Evolutionary conservation across 371 early-diverging fungal species (phyloP), one percentile per base, ranked within the genome.

Genomic region (Basidiobolus meristosporus): DNA sequence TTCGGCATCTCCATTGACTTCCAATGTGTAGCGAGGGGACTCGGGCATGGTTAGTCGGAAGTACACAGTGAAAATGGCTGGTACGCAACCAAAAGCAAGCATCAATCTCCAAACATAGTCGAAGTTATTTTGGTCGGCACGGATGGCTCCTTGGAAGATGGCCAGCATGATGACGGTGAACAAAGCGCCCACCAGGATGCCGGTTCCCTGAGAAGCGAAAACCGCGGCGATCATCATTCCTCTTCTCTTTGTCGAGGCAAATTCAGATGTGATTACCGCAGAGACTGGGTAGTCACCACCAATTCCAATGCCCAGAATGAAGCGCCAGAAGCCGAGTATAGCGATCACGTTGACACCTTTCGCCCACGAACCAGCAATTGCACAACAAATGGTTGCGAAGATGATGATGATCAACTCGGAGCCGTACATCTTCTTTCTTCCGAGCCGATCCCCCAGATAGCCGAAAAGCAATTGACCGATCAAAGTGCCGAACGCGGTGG

Each of bases 31-130:
- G 42, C 86, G 79, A 29, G 91, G 89, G 31, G 91, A 82, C 60
- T 90, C 91, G 22, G 87, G 85, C 56, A 88, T 83, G n/a, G 82
- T 86, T 50, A 88, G 58, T 40, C 91, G 79, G 56, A 77, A 77
- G 62, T 88, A 90, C 41, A 90, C 62, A 7, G 88, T 81, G 21
- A 65, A 58, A 17, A 78, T 44, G 19, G 78, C 82, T 12, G 91
- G 91, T n/a, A n/a, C n/a, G n/a, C n/a, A n/a, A n/a, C n/a, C n/a
- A n/a, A n/a, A n/a, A n/a, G n/a, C n/a, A n/a, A n/a, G n/a, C n/a
- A n/a, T n/a, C n/a, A n/a, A n/a, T n/a, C n/a, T n/a, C n/a, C n/a
- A n/a, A n/a, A n/a, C n/a, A n/a, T n/a, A n/a, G n/a, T n/a, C n/a
- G n/a, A n/a, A n/a, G n/a, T n/a, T n/a, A n/a, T n/a, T n/a, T n/a